Conservation (phyloP, 352 stramenopile genomes). For the Chrysophaeum taylorii region DNA sequence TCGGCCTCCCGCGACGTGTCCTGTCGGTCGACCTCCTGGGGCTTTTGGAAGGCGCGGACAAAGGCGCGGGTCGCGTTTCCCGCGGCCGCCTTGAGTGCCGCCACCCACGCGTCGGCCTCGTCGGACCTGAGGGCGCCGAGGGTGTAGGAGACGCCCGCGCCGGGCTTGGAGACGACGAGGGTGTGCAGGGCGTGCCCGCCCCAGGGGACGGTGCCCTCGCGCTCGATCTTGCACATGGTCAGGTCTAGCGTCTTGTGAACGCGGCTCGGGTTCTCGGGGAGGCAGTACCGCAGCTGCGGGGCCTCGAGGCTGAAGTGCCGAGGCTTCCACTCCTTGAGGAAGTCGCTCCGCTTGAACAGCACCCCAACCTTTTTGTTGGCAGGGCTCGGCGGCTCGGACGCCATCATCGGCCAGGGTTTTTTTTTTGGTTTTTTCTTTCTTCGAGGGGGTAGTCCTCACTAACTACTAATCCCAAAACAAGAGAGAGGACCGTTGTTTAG, state of each 20-base stretch:
- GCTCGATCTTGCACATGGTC: neutral
- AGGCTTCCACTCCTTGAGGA: neutral
- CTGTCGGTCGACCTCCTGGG: neutral
- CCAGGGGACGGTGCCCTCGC: neutral
- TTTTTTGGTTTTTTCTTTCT: too few species aligned
- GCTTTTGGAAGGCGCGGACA: neutral
- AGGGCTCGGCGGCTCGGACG: too few species aligned
- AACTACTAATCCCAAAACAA: too few species aligned
- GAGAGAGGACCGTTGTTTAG: too few species aligned
- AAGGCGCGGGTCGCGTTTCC: neutral
- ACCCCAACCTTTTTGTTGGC: neutral
- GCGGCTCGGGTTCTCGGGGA: neutral
- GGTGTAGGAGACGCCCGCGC: neutral
- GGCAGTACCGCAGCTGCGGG: neutral
- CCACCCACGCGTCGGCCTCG: neutral
- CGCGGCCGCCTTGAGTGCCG: neutral
- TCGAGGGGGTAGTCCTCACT: too few species aligned
- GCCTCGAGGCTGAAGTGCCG: neutral
- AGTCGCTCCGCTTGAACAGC: constrained; percentile 2
- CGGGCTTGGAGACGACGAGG: neutral
- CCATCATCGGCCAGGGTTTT: too few species aligned
- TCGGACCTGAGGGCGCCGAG: neutral
- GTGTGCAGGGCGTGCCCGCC: neutral
- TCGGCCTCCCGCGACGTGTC: too few species aligned
- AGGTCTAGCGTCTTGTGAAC: neutral